These are phyloP conservation scores for Solanum pinnatisectum DNA, from an alignment of 257 asterid species.

Conservation along the genomic window DNA sequence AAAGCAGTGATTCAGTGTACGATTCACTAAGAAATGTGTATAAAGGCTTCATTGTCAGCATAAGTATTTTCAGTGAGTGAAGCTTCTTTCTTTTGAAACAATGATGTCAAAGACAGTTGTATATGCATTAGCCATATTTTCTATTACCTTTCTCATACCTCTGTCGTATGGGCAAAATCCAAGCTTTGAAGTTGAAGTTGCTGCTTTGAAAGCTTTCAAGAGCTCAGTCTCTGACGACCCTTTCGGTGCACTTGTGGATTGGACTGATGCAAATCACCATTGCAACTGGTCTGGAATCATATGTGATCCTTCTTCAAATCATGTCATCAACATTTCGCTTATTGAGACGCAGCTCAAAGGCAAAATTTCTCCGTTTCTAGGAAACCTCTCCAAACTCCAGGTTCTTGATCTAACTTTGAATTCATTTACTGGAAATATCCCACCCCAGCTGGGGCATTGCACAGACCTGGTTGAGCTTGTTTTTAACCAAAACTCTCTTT, in stretches of 20 bases:
- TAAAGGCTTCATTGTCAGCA: neutral
- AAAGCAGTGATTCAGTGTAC: neutral
- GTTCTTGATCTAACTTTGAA: constrained; percentile 65
- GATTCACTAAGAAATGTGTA: neutral
- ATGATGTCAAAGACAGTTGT: constrained; percentile 8
- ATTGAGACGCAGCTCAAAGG: constrained; percentile 44
- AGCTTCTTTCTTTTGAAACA: neutral
- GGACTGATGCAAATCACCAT: constrained; percentile 42
- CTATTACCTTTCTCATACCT: constrained; percentile 12
- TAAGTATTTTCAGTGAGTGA: neutral
- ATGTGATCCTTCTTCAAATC: constrained; percentile 26
- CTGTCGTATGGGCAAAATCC: constrained; percentile 7
- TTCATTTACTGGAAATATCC: constrained; percentile 53
- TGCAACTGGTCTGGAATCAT: constrained; percentile 77
- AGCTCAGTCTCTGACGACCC: constrained; percentile 41
- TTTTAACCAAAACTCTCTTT: constrained; percentile 41
- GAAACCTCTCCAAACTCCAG: constrained; percentile 64
- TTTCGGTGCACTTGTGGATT: constrained; percentile 30
- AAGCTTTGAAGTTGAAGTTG: constrained; percentile 19
- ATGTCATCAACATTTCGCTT: constrained; percentile 45
- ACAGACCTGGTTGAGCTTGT: constrained; percentile 27
- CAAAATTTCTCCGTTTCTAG: constrained; percentile 41
- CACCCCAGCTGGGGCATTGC: constrained; percentile 43
- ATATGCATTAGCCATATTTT: constrained; percentile 16
- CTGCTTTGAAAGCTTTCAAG: constrained; percentile 60